phyloP scores from a whole-genome alignment of 805 yeast genomes.

The Metschnikowia similis region DNA sequence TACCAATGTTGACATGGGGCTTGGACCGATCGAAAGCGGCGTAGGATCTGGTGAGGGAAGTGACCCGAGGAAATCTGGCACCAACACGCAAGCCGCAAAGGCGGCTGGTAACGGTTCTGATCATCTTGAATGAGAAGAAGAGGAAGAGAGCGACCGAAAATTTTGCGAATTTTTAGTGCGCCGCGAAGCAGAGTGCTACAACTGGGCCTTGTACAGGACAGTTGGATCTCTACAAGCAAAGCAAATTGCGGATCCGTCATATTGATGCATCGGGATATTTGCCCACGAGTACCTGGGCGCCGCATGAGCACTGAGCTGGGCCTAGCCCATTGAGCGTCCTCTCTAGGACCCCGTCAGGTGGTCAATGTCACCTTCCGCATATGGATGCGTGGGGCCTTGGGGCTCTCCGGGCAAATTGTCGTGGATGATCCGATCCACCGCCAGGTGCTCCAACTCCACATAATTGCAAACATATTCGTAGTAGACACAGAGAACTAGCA shows the following conservation, averaged over 20 bases:
- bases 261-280: neutral
- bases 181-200: conserved; percentile 1
- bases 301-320: no score
- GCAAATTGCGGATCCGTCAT: neutral
- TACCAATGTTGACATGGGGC: conserved; percentile 96
- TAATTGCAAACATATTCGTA: conserved; percentile 22
- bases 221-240: neutral
- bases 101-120: conserved; percentile 24
- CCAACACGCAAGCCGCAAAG: conserved; percentile 24
- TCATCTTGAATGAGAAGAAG: conserved; percentile 18
- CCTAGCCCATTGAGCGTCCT: no score
- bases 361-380: neutral
- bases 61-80: conserved; percentile 20
- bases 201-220: conserved; percentile 2
- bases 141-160: neutral
- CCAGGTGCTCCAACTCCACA: conserved; percentile 7
- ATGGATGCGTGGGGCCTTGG: neutral
- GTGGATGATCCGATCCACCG: conserved; percentile 10
- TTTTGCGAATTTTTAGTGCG: conserved; percentile 2
- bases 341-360: no score
- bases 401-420: conserved; percentile 6
- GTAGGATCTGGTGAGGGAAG: conserved; percentile 32
- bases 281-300: neutral
- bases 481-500: conserved; percentile 61
- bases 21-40: conserved; percentile 92